phyloP scores from a whole-genome alignment of 139 green algal species.

The Zygnema cylindricum region DNA sequence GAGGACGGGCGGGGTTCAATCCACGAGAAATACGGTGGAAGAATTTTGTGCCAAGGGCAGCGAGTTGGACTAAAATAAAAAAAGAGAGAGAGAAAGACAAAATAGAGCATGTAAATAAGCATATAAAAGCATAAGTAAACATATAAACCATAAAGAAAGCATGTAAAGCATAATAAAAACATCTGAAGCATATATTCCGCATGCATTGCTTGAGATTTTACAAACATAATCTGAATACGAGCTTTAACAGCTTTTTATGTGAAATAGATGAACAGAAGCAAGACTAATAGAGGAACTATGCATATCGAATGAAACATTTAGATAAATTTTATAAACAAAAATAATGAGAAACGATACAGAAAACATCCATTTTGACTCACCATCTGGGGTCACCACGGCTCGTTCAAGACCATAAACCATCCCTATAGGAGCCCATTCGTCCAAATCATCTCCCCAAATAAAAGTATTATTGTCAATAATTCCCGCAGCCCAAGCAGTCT shows the following conservation, averaged over 20 bases:
- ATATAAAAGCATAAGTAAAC: too few species aligned
- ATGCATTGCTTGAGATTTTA: too few species aligned
- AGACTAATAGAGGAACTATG: too few species aligned
- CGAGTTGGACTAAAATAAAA: background rate
- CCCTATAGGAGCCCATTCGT: slow-evolving; percentile 40
- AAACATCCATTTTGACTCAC: too few species aligned
- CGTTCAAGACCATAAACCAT: slow-evolving; percentile 46
- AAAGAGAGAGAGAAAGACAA: background rate
- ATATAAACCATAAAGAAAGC: too few species aligned
- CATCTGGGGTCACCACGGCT: slow-evolving; percentile 12
- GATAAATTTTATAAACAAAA: slow-evolving; percentile 1
- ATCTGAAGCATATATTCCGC: too few species aligned
- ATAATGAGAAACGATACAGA: too few species aligned
- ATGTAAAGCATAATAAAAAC: too few species aligned
- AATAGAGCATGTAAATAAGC: background rate
- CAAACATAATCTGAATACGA: too few species aligned
- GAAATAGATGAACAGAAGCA: too few species aligned
- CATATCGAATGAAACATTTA: background rate
- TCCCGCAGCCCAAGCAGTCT: slow-evolving; percentile 26
- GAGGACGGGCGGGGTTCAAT: background rate
- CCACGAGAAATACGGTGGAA: background rate
- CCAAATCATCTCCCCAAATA: slow-evolving; percentile 27
- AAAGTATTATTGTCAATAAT: slow-evolving; percentile 51
- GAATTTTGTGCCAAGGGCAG: background rate
- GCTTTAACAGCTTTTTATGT: too few species aligned